Percentiles rank a stretch among this genome's conserved stretches.
phyloP scores from a whole-genome alignment of 2,329 filamentous ascomycete genomes.

The Talaromyces albobiverticillius region DNA sequence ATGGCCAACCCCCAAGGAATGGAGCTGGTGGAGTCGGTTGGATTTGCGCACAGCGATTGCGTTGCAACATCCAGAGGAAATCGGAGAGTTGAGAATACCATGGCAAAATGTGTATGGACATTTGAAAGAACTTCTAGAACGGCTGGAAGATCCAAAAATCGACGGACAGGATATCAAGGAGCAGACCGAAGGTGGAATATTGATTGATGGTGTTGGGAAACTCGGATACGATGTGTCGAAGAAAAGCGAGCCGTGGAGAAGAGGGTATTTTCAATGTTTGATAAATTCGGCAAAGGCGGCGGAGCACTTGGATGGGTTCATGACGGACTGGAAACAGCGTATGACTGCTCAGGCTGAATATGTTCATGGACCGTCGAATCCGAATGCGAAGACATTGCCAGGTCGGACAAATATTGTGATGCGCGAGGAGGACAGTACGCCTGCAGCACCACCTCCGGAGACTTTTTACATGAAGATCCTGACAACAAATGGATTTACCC shows the following conservation, averaged over 20 bases:
- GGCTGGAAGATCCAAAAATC: constrained; percentile 65
- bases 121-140: constrained; percentile 58
- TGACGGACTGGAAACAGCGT: constrained; percentile 65
- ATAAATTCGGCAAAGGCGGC: constrained; percentile 74
- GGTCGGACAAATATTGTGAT: constrained; percentile 57
- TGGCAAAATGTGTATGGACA: constrained; percentile 67
- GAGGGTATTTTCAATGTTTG: constrained; percentile 79
- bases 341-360: constrained; percentile 69
- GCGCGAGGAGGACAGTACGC: constrained; percentile 70
- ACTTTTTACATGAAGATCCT: constrained; percentile 78
- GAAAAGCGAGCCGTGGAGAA: constrained; percentile 79
- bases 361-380: constrained; percentile 80
- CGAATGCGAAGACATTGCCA: constrained; percentile 70
- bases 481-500: constrained; percentile 73
- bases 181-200: constrained; percentile 50
- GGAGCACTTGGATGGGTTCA: constrained; percentile 77
- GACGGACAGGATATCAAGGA: constrained; percentile 67
- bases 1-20: constrained; percentile 80
- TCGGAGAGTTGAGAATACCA: constrained; percentile 55
- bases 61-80: constrained; percentile 56
- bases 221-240: constrained; percentile 66
- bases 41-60: constrained; percentile 63
- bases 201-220: constrained; percentile 55
- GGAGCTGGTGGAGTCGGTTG: constrained; percentile 69
- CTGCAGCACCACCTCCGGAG: constrained; percentile 68